Percentiles rank a stretch among this genome's conserved stretches.
These are phyloP conservation scores for Trypanosoma theileri DNA, from an alignment of 208 protist genomes.

Conservation along the genomic window DNA sequence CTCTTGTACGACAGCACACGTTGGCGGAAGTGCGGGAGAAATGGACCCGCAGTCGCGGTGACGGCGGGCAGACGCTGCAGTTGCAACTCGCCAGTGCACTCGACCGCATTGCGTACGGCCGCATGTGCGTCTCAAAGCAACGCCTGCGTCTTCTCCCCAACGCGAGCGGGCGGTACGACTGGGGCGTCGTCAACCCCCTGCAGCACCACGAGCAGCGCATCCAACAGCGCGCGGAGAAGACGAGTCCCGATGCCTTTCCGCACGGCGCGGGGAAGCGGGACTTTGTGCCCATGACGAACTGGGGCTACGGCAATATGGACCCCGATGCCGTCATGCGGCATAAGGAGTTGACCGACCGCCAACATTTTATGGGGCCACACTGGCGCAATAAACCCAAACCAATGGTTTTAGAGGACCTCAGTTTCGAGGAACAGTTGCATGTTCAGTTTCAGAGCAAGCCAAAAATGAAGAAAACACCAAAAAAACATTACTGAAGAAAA, in stretches of 20 bases:
- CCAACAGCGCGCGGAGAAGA: conserved; percentile 51
- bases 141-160: conserved; percentile 78
- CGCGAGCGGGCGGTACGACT: conserved; percentile 83
- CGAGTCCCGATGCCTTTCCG: conserved; percentile 78
- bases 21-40: conserved; percentile 75
- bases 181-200: conserved; percentile 82
- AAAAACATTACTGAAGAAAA: conserved; percentile 84
- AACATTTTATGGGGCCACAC: conserved; percentile 88
- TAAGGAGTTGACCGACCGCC: conserved; percentile 84
- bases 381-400: conserved; percentile 83
- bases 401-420: conserved; percentile 83
- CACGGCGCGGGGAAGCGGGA: conserved; percentile 76
- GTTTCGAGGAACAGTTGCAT: conserved; percentile 88
- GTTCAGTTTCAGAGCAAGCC: conserved; percentile 86
- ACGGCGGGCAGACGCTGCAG: conserved; percentile 79
- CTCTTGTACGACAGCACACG: conserved; percentile 68
- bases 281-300: conserved; percentile 93
- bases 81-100: conserved; percentile 81
- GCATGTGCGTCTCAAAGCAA: conserved; percentile 83
- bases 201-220: conserved; percentile 73
- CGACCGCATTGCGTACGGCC: conserved; percentile 81
- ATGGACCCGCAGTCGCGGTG: conserved; percentile 77
- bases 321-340: conserved; percentile 81
- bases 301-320: conserved; percentile 89
- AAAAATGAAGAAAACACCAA: conserved; percentile 89